phyloP scores from a whole-genome alignment of 192 early-diverging fungal species.

The Umbelopsis sp. region DNA sequence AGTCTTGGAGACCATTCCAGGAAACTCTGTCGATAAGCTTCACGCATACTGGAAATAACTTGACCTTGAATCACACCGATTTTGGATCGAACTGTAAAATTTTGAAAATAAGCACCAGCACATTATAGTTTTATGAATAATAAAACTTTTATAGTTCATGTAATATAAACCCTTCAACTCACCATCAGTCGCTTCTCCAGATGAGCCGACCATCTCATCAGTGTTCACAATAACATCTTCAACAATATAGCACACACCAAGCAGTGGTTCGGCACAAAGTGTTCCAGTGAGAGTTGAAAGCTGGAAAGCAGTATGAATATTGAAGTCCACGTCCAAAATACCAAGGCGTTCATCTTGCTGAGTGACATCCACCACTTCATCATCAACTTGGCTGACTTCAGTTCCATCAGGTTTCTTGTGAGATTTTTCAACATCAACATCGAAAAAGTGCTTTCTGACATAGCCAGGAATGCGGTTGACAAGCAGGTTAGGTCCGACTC shows the following conservation, averaged over 20 bases:
- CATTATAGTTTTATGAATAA: neutral
- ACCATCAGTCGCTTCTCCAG: constrained; percentile 41
- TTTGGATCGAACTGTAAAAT: constrained; percentile 27
- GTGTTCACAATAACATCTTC: constrained; percentile 57
- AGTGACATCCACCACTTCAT: constrained; percentile 25
- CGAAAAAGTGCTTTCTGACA: constrained; percentile 41
- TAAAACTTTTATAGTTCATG: no score
- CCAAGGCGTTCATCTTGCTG: constrained; percentile 32
- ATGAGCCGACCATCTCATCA: constrained; percentile 28
- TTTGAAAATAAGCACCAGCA: constrained; percentile 9
- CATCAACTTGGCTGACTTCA: constrained; percentile 18
- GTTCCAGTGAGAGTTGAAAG: constrained; percentile 87
- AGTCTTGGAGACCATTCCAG: constrained; percentile 93
- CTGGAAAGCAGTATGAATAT: constrained; percentile 91
- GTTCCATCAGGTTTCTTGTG: constrained; percentile 1
- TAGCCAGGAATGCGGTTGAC: constrained; percentile 66
- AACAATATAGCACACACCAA: constrained; percentile 80
- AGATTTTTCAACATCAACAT: constrained; percentile 14
- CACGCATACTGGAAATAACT: constrained; percentile 84
- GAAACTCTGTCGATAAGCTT: constrained; percentile 82
- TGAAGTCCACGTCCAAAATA: constrained; percentile 73
- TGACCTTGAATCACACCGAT: constrained; percentile 71
- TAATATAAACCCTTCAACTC: constrained; percentile 5
- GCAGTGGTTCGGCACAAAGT: constrained; percentile 91
- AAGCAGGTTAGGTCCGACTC: constrained; percentile 78